Evolutionary conservation across 129 eudicot genomes (phyloP), one percentile per base, ranked within the genome.

Genomic region (Dittrichia graveolens): DNA sequence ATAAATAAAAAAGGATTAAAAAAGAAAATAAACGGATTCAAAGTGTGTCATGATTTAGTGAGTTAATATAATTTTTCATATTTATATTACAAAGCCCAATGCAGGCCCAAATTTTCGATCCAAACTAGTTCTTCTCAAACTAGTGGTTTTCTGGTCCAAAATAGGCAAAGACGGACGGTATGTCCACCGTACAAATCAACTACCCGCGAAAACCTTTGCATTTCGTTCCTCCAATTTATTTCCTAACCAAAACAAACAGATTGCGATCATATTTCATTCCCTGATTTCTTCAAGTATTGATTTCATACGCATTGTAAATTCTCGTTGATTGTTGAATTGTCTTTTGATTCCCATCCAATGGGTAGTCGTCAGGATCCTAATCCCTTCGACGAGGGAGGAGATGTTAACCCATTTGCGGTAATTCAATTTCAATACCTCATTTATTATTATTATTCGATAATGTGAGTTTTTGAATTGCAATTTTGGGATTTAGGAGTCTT

Each of bases 181-280:
- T 44, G 43, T 67, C 37, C 62, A 78, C 82, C 78, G 57, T 71
- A 34, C 67, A 40, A 71, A 18, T 69, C 45, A 78, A 71, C 52
- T 69, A 62, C 82, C 77, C 82, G 77, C 77, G 67, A 78, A 78
- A 78, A 78, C 67, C 73, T 78, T 71, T 44, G 15, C 47, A 62
- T 74, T 56, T 56, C 19, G 24, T 75, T 24, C 72, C 65, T 52
- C 53, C 8, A 15, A 14, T 24, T 41, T 49, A 39, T 52, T 41
- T 70, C 16, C 34, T 31, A 50, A 70, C 45, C 77, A 70, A 71
- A 71, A 16, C 19, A 53, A 76, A 56, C 34, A 71, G 35, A 43
- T 67, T 62, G 19, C 72, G 46, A 78, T 78, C 72, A 15, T 59
- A 59, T 49, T 77, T 50, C 43, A 61, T 75, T 53, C 55, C 49